Base-by-base conservation (phyloP, 2,329 filamentous ascomycete genomes). In the Cladosporium velox region DNA sequence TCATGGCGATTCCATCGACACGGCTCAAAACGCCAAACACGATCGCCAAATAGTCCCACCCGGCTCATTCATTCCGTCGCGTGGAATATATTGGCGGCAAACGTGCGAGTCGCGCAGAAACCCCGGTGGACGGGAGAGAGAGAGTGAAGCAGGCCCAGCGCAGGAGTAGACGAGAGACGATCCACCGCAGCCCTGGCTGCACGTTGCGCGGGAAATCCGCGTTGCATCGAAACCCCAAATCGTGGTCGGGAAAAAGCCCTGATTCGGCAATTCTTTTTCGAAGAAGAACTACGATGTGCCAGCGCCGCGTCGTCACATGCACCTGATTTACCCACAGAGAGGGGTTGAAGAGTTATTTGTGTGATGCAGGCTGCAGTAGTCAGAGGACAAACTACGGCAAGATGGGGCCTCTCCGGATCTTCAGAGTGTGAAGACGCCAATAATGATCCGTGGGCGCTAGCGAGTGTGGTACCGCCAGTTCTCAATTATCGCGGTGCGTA, bases 371-470 rank as follows among this genome's bases (percentile, higher is more conserved):
- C 61, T 64, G 61, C 61, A 64, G 61, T 64, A 64, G 61, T 57
- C n/a, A 18, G 21, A 44, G 49, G 49, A 21, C 34, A 54, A 38
- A 47, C 51, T 47, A 26, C 61, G 61, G 61, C 51, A 64, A 28
- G 35, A 14, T 64, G 61, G 61, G 51, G 26, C 51, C 55, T 64
- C 61, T 64, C 61, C 61, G 61, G 61, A 64, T 64, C 51, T 57
- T 41, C 51, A 41, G 47, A 24, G 34, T 35, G 49, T 64, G 61
- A 64, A 64, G 61, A 64, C 47, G 59, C 59, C 38, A 60, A 34
- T 34, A 32, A n/a, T 47, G 41, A 47, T 47, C 41, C 41, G 41
- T 47, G 41, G 41, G 41, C 41, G 14, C 41, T 47, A 47, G n/a
- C 41, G 10, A 32, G 41, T 18, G 38, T 21, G 18, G n/a, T 47